Conservation (phyloP, 352 stramenopile genomes). For the Phytophthora kernoviae region DNA sequence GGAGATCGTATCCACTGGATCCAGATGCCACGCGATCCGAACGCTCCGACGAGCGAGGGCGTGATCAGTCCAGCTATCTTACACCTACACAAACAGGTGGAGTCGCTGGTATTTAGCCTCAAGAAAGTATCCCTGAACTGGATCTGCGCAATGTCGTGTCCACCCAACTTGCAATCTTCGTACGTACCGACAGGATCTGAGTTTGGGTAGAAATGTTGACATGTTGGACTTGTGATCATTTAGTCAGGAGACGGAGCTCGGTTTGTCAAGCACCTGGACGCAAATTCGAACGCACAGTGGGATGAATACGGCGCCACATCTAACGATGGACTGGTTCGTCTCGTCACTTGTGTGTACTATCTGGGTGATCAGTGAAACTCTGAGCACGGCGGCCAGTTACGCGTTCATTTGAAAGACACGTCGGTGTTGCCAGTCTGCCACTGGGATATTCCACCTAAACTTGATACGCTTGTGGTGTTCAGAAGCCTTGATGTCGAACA, state of each 20-base stretch:
- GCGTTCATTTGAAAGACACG: conserved; percentile 54
- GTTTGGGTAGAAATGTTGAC: neutral
- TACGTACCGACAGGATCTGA: conserved; percentile 29
- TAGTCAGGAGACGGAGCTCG: conserved; percentile 69
- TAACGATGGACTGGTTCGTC: conserved; percentile 41
- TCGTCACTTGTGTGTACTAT: conserved; percentile 89
- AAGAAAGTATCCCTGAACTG: conserved; percentile 58
- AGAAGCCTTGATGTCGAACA: conserved; percentile 91
- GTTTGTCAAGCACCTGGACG: conserved; percentile 77
- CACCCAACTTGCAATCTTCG: conserved; percentile 79
- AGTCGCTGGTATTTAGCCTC: conserved; percentile 56
- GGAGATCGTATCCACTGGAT: conserved; percentile 80
- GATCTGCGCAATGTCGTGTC: conserved; percentile 72
- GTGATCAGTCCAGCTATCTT: conserved; percentile 42
- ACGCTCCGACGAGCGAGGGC: conserved; percentile 13
- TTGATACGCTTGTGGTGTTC: conserved; percentile 93
- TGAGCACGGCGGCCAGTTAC: conserved; percentile 64
- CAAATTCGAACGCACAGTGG: conserved; percentile 47
- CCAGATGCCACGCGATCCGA: conserved; percentile 41
- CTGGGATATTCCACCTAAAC: conserved; percentile 81
- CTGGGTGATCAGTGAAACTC: conserved; percentile 76
- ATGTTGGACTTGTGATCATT: conserved; percentile 8
- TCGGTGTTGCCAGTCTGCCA: conserved; percentile 16
- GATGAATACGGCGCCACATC: conserved; percentile 19
- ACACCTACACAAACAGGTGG: conserved; percentile 51